These are phyloP conservation scores for Lavandula angustifolia DNA, from an alignment of 257 asterid species.

Conservation along the genomic window DNA sequence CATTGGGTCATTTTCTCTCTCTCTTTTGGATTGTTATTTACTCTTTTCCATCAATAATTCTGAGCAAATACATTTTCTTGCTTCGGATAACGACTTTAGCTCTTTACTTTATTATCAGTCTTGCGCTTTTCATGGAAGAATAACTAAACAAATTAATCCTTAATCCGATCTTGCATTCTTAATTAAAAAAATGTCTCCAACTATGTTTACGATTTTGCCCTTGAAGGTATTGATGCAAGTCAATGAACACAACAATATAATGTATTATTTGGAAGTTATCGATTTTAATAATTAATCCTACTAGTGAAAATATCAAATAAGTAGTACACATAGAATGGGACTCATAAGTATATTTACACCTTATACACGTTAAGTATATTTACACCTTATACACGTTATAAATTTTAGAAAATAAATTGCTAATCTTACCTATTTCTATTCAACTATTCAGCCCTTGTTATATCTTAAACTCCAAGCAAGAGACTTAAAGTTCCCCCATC, in stretches of 20 bases:
- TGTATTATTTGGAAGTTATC: too few relatives aligned
- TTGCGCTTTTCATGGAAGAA: slow-evolving; percentile 22
- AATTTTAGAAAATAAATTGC: not conserved
- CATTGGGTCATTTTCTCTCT: slow-evolving; percentile 27
- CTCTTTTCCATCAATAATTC: slow-evolving; percentile 17
- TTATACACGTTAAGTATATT: not conserved
- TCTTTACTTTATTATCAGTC: slow-evolving; percentile 12
- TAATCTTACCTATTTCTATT: not conserved
- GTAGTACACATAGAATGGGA: too few relatives aligned
- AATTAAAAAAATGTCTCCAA: too few relatives aligned
- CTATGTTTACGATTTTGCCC: too few relatives aligned
- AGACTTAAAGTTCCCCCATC: slow-evolving; percentile 13
- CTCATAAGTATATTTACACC: not conserved
- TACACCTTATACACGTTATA: not conserved
- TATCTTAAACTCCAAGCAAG: slow-evolving; percentile 12
- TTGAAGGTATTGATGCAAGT: too few relatives aligned
- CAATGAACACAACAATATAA: too few relatives aligned
- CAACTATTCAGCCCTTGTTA: not conserved
- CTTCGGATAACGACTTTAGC: not conserved
- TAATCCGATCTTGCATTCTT: too few relatives aligned
- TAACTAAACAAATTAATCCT: too few relatives aligned
- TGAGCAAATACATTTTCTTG: slow-evolving; percentile 13
- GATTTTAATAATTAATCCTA: too few relatives aligned
- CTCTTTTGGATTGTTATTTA: slow-evolving; percentile 18
- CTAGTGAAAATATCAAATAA: too few relatives aligned